Conservation (phyloP, 169 alveolate genomes). For the Theileria parva region DNA sequence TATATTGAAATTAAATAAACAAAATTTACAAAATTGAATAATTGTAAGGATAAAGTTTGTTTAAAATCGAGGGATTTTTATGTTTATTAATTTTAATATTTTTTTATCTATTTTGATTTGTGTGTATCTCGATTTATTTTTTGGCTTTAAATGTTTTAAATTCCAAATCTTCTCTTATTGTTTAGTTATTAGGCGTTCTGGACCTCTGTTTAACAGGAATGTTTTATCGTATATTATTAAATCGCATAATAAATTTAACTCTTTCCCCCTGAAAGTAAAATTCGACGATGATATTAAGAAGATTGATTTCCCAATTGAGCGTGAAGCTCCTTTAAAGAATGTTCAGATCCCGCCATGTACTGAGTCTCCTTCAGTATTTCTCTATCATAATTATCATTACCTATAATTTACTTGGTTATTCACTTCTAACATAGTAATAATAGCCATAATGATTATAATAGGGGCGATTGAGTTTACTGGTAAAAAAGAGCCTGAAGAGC, state of each 20-base stretch:
- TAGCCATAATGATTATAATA: background rate
- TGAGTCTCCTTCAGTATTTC: background rate
- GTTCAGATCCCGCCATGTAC: constrained; percentile 61
- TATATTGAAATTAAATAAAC: background rate
- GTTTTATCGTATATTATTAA: background rate
- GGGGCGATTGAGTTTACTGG: constrained; percentile 66
- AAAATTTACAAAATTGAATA: too few species aligned
- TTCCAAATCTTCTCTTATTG: background rate
- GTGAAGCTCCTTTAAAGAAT: constrained; percentile 42
- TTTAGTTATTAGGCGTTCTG: background rate
- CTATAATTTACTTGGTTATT: background rate
- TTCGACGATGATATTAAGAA: background rate
- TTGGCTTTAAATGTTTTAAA: background rate
- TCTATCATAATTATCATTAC: background rate
- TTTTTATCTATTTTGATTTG: background rate
- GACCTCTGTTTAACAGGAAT: background rate
- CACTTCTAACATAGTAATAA: background rate
- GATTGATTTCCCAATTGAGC: constrained; percentile 31
- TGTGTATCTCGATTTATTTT: background rate
- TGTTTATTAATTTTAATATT: background rate
- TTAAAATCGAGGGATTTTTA: background rate
- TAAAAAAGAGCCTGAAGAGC: constrained; percentile 43
- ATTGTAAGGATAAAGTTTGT: background rate
- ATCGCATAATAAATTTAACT: background rate
- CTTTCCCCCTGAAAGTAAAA: background rate